Base-by-base conservation (phyloP, 768 basidiomycete species). In the Clavulina sp. region DNA sequence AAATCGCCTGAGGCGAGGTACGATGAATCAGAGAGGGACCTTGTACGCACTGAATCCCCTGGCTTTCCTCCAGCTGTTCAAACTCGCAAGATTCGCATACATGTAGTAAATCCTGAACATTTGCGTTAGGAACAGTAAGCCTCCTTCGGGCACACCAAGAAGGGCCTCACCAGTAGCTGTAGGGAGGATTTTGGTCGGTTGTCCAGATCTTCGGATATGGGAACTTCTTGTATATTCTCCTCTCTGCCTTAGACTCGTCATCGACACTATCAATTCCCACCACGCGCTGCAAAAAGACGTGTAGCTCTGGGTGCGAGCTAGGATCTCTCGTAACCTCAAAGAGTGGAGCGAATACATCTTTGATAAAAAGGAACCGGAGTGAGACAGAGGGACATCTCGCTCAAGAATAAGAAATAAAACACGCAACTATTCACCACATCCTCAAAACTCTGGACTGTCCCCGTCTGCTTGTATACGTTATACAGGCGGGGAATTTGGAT, bases 221-320 rank as follows among this genome's bases (percentile, higher is more conserved):
- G 69, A 85, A 95, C 63, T 95, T 97, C 60, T 81, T 83, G 62
- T 95, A 84, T 41, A 95, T 79, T 26, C 95, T 71, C 51, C 89
- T 70, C 65, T 99, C 95, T 0, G 78, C 70, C 67, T 96, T 97
- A 2, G 86, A 91, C 66, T 99, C 95, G 59, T 99, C 95, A 58
- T 99, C 95, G 21, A 99, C 95, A n/a, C 83, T 91, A 60, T 97
- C 95, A 61, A 99, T 95, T 4, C 95, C 95, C 49, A 97, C 66
- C 4, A 97, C 91, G 4, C 95, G 80, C 64, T 95, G 91, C 31
- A 99, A 68, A 69, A 99, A 92, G 32, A 93, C 72, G 61, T 97
- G 93, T 7, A 99, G 72, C 60, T 97, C 92, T 0, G 93, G 95
- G 60, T 97, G 93, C 2, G 75, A 78, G 2, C 69, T 65, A 0